phyloP scores from a whole-genome alignment of 495 filamentous ascomycete species.

The Aspergillus sclerotioniger region DNA sequence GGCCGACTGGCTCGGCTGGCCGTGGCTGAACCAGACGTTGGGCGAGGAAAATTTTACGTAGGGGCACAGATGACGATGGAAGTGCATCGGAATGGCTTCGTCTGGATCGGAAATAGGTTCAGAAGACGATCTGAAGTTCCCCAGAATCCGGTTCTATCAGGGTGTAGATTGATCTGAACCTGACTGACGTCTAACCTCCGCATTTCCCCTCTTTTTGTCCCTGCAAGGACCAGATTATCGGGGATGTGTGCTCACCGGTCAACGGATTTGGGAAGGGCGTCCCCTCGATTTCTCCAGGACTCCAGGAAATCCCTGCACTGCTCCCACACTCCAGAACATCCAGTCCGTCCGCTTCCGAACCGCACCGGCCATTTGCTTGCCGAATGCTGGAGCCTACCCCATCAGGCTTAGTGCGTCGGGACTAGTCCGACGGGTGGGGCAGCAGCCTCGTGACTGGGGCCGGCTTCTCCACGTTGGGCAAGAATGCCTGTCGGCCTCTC shows the following conservation, averaged over 20 bases:
- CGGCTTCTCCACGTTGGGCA: slow-evolving; percentile 8
- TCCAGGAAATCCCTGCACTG: slow-evolving; percentile 8
- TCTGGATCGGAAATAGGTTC: background rate
- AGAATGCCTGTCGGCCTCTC: slow-evolving; percentile 2
- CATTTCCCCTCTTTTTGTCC: slow-evolving; percentile 21
- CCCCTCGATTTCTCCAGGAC: slow-evolving; percentile 22
- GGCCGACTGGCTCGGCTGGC: slow-evolving; percentile 6
- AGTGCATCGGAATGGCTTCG: background rate
- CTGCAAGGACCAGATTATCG: slow-evolving; percentile 1
- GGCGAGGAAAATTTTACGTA: background rate
- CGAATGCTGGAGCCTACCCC: slow-evolving; percentile 5
- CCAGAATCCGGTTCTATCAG: background rate
- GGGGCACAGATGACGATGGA: background rate
- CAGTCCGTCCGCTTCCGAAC: slow-evolving; percentile 13
- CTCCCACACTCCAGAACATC: slow-evolving; percentile 2
- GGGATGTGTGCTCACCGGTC: slow-evolving; percentile 21
- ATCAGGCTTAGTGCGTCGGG: background rate
- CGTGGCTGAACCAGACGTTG: background rate
- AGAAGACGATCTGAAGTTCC: background rate
- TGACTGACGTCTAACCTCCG: slow-evolving; percentile 12
- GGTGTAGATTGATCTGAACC: background rate
- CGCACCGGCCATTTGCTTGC: background rate
- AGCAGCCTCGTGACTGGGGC: background rate
- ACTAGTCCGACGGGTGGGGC: background rate
- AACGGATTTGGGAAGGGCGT: slow-evolving; percentile 19